Evolutionary conservation across 805 yeast species (phyloP).

Genomic region (Tanozyma kutaoensis): DNA sequence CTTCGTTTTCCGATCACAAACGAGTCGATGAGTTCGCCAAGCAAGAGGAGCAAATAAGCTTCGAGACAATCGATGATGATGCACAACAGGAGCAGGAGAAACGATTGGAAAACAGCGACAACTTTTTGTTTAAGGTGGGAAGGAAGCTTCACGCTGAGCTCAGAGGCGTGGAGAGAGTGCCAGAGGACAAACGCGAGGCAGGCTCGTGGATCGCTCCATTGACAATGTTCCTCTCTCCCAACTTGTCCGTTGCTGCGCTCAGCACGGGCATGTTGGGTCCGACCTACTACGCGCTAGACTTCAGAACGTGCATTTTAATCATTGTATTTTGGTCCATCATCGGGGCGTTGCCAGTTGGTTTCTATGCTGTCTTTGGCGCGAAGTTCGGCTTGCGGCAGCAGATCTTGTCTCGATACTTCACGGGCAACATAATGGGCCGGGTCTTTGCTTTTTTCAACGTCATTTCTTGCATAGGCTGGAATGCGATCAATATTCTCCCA

Average conservation of each 20-base stretch:
- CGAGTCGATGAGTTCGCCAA: too few relatives aligned
- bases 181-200: constrained; percentile 10
- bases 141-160: constrained; percentile 13
- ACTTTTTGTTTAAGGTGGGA: constrained; percentile 11
- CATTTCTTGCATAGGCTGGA: constrained; percentile 21
- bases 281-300: constrained; percentile 5
- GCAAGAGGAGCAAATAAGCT: too few relatives aligned
- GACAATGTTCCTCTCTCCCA: constrained; percentile 16
- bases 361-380: constrained; percentile 6
- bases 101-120: constrained; percentile 2
- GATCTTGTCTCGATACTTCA: constrained; percentile 15
- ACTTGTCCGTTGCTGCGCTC: constrained; percentile 8
- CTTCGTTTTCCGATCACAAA: too few relatives aligned
- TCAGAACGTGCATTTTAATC: constrained; percentile 5
- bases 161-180: constrained; percentile 16
- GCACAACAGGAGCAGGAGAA: constrained; percentile 1
- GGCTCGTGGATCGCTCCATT: constrained; percentile 9
- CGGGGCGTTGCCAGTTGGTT: constrained; percentile 7
- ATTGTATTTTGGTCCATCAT: constrained; percentile 4
- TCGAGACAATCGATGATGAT: too few relatives aligned
- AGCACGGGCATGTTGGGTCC: constrained; percentile 8
- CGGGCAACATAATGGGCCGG: constrained; percentile 18
- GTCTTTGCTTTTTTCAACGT: constrained; percentile 14
- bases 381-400: constrained; percentile 12
- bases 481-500: constrained; percentile 16